These are phyloP conservation scores for Hypsizygus ulmarius DNA, from an alignment of 1,284 basidiomycete genomes.

Conservation along the genomic window DNA sequence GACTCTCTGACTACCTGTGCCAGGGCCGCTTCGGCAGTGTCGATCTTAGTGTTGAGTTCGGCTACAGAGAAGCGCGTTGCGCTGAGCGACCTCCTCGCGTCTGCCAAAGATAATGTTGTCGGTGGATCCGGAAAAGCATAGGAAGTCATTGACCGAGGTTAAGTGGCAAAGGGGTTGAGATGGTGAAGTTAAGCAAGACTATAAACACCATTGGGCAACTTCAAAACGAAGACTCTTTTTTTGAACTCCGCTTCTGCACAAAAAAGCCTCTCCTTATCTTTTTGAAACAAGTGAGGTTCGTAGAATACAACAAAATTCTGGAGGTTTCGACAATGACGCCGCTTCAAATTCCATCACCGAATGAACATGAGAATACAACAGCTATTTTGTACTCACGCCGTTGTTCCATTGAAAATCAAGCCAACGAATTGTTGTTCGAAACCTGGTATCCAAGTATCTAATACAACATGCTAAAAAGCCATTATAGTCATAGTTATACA, in stretches of 20 bases:
- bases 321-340: too few species aligned
- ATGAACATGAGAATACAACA: too few species aligned
- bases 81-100: slow-evolving; percentile 44
- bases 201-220: not conserved
- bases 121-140: slow-evolving; percentile 49
- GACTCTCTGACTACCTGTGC: slow-evolving; percentile 56
- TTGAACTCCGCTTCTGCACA: not conserved
- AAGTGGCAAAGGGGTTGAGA: slow-evolving; percentile 8
- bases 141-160: slow-evolving; percentile 15
- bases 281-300: too few species aligned
- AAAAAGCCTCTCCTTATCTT: too few species aligned
- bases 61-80: slow-evolving; percentile 32
- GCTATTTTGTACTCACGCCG: too few species aligned
- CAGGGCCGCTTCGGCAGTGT: slow-evolving; percentile 49
- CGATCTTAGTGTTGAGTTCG: slow-evolving; percentile 38
- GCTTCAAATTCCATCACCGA: too few species aligned
- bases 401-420: too few species aligned
- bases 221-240: too few species aligned
- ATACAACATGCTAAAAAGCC: not conserved
- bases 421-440: too few species aligned
- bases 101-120: slow-evolving; percentile 45
- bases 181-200: slow-evolving; percentile 5
- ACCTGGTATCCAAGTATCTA: too few species aligned
- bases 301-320: too few species aligned
- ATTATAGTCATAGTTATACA: slow-evolving; percentile 1